Base-by-base conservation (phyloP, 164 flowering plant species). In the Sextonia rubra region DNA sequence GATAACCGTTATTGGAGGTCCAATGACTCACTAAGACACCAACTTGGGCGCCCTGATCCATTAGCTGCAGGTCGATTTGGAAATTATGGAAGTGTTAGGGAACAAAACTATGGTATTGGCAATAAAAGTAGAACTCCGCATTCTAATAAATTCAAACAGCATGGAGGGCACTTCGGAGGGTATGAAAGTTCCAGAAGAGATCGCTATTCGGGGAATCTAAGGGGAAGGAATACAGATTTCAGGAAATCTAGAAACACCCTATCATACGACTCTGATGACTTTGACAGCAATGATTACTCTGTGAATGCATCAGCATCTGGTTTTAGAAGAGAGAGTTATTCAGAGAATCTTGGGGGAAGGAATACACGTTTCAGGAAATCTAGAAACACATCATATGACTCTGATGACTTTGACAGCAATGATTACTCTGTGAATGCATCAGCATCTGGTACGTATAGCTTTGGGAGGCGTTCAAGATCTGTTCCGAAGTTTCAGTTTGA, bases 341-440 rank as follows among this genome's bases (percentile, higher is more conserved):
- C 75, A 62, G 64, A 66, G 60, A 71, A 71, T 62, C 66, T 22
- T 30, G 66, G 73, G 60, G 37, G 48, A 47, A 26, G 61, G 44
- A 49, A 68, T 73, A 58, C n/a, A 60, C 65, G 49, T 63, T 64
- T 27, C 69, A 64, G 64, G 47, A 70, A 73, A 60, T 66, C 69
- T 12, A 61, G 70, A 17, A 68, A 14, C 44, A 30, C 75, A 58
- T 49, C 25, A 1, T 30, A 18, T 37, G 27, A 9, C 26, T 68
- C 62, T 71, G 71, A 70, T 66, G 69, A 74, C 58, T 52, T n/a
- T 30, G 77, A 71, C 71, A 67, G 58, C 44, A 62, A 52, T 27
- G 25, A 67, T 30, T 47, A 15, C 68, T 11, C 69, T 25, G 52
- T 71, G 66, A 66, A 70, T 74, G 64, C 48, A 67, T 32, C 6